Evolutionary conservation across 805 yeast genomes (phyloP), one percentile per base, ranked within the genome.

Genomic region (Teunomyces lycoperdinae): DNA sequence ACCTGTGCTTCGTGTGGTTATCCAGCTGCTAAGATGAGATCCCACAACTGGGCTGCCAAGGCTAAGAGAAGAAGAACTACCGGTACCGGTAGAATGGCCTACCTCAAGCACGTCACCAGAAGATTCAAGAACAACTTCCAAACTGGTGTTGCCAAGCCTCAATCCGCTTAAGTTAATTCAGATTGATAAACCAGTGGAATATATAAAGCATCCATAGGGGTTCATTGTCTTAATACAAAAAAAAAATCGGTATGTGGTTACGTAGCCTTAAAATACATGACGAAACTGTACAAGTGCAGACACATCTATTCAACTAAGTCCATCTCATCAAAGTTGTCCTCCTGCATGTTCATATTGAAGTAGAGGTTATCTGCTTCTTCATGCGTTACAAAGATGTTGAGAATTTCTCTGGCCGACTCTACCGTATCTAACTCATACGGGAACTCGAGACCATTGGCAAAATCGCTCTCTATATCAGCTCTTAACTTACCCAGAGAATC

Each of bases 61-160:
- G 96, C 97, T 73, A 89, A 91, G 87, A 90, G 99, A 89, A 90
- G 99, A 89, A 87, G 87, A 78, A 94, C 99, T 65, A 91, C 97
- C 66, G 99, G 99, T 84, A 85, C 98, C 76, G 99, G 99, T 80
- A 95, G 99, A 83, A 89, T 89, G 95, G 82, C 91, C 77, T 83
- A 92, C 90, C 85, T 94, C 79, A 94, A 92, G 84, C 85, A 84
- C 79, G 96, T 94, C 67, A 79, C 94, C 66, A 91, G 98, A 85
- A 89, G 90, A 83, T 92, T 92, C 88, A 89, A 91, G 88, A 92
- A 92, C 85, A 96, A 90, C 76, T 94, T 94, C 97, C 97, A 89
- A 79, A 74, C 96, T 68, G 89, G 90, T 75, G 80, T 76, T 63
- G 83, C 84, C 64, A 76, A 80, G 77, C 77, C 86, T 67, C 78